A percentile compares a stretch with the other conserved stretches of the same genome.
Evolutionary conservation across 345 rosid species (phyloP).

Genomic region (Syzygium jambos): DNA sequence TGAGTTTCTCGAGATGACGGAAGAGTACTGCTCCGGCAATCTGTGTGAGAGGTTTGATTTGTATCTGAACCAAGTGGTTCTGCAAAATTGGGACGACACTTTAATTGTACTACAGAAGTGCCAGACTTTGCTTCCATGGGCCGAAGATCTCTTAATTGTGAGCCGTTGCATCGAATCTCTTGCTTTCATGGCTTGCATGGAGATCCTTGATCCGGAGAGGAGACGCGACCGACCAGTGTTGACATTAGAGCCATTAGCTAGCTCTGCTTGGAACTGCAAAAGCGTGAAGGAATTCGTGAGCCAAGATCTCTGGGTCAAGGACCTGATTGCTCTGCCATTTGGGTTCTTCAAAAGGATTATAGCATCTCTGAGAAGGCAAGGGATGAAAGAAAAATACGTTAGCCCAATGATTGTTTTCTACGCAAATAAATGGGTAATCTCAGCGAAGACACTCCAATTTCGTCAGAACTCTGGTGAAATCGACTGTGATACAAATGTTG

Average conservation of each 20-base stretch:
- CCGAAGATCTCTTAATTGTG: slow-evolving; percentile 57
- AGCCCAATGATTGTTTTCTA: slow-evolving; percentile 55
- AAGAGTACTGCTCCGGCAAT: slow-evolving; percentile 42
- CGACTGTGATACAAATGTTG: background rate
- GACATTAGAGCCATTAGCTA: slow-evolving; percentile 34
- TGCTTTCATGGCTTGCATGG: slow-evolving; percentile 86
- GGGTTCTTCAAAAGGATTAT: slow-evolving; percentile 62
- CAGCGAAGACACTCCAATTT: slow-evolving; percentile 27
- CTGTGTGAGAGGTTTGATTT: slow-evolving; percentile 67
- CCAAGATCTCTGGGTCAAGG: slow-evolving; percentile 68
- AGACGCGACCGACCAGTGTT: slow-evolving; percentile 46
- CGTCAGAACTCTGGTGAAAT: slow-evolving; percentile 25
- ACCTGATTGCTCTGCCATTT: slow-evolving; percentile 57
- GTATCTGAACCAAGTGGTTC: slow-evolving; percentile 68
- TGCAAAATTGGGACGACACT: slow-evolving; percentile 78
- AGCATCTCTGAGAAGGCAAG: slow-evolving; percentile 71
- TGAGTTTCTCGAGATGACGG: slow-evolving; percentile 72
- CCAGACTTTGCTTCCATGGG: slow-evolving; percentile 43
- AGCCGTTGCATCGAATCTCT: slow-evolving; percentile 76
- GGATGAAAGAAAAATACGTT: slow-evolving; percentile 75
- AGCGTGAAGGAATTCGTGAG: slow-evolving; percentile 27
- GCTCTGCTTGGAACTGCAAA: slow-evolving; percentile 50
- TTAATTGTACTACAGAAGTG: slow-evolving; percentile 58
- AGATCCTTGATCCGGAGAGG: slow-evolving; percentile 83
- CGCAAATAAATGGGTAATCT: slow-evolving; percentile 48